phyloP scores from a whole-genome alignment of 116 monocot genomes.

The Zostera marina region DNA sequence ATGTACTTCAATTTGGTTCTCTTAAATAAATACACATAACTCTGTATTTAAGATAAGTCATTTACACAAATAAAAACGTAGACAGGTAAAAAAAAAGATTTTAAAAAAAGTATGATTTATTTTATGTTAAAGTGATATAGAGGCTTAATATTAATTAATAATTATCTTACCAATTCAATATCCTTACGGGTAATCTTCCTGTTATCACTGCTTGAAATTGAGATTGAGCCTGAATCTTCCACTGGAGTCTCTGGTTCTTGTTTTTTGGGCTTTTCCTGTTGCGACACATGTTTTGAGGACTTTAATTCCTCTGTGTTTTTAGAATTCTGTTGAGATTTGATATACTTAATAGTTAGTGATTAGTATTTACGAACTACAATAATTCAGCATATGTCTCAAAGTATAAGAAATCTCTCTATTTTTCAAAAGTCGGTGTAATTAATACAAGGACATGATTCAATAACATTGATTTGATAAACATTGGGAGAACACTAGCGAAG shows the following conservation, averaged over 20 bases:
- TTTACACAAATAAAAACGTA: neutral
- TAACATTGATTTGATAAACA: too few relatives aligned
- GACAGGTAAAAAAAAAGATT: neutral
- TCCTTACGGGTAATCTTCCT: conserved; percentile 86
- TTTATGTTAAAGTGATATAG: neutral
- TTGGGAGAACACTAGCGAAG: too few relatives aligned
- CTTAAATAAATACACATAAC: neutral
- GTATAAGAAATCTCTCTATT: too few relatives aligned
- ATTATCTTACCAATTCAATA: conserved; percentile 77
- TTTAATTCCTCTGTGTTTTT: conserved; percentile 1
- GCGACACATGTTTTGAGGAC: neutral
- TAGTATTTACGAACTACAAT: too few relatives aligned
- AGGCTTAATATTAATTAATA: neutral
- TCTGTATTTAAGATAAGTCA: neutral
- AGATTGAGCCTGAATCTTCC: conserved; percentile 48
- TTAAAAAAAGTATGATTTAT: neutral
- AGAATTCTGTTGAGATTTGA: neutral
- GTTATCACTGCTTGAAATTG: conserved; percentile 27
- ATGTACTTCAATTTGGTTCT: neutral
- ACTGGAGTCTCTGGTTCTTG: conserved; percentile 23
- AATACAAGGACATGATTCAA: too few relatives aligned
- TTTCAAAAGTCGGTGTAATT: too few relatives aligned
- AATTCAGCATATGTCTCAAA: too few relatives aligned
- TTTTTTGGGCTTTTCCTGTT: neutral
- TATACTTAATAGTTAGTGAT: too few relatives aligned